phyloP scores from a whole-genome alignment of 257 asterid genomes.

The Perilla frutescens region DNA sequence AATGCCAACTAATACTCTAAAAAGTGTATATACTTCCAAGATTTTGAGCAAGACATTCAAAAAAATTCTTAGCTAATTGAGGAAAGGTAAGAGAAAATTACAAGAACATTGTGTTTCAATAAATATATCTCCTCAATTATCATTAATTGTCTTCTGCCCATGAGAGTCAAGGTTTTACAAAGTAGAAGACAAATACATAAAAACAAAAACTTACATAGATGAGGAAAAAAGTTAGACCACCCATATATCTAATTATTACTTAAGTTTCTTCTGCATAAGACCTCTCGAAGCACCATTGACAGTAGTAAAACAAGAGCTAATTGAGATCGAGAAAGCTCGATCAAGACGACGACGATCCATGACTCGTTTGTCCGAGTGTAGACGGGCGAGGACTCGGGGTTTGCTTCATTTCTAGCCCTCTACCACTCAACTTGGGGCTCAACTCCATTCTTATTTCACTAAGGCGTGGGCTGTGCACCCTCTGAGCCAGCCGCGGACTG shows the following conservation, averaged over 20 bases:
- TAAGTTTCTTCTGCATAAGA: slow-evolving; percentile 36
- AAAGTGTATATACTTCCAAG: too few species aligned
- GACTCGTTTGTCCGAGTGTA: slow-evolving; percentile 50
- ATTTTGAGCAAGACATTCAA: too few species aligned
- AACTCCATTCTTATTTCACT: slow-evolving; percentile 52
- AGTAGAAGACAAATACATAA: slow-evolving; percentile 24
- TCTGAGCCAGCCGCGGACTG: slow-evolving; percentile 56
- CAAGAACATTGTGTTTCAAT: background rate
- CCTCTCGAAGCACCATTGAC: slow-evolving; percentile 55
- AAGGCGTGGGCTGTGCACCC: slow-evolving; percentile 67
- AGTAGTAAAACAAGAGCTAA: slow-evolving; percentile 20
- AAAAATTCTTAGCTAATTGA: too few species aligned
- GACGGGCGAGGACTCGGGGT: slow-evolving; percentile 76
- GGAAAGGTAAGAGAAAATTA: background rate
- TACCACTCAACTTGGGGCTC: slow-evolving; percentile 48
- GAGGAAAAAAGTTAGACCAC: slow-evolving; percentile 31
- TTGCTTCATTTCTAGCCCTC: slow-evolving; percentile 56
- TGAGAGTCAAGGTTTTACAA: slow-evolving; percentile 36
- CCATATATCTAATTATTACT: slow-evolving; percentile 31
- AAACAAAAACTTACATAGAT: slow-evolving; percentile 10
- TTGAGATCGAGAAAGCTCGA: background rate
- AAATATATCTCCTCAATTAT: slow-evolving; percentile 34
- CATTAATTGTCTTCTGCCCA: slow-evolving; percentile 30
- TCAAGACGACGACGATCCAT: slow-evolving; percentile 51
- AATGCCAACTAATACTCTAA: too few species aligned